phyloP scores from a whole-genome alignment of 139 green algal genomes.

The Zygnema circumcarinatum region DNA sequence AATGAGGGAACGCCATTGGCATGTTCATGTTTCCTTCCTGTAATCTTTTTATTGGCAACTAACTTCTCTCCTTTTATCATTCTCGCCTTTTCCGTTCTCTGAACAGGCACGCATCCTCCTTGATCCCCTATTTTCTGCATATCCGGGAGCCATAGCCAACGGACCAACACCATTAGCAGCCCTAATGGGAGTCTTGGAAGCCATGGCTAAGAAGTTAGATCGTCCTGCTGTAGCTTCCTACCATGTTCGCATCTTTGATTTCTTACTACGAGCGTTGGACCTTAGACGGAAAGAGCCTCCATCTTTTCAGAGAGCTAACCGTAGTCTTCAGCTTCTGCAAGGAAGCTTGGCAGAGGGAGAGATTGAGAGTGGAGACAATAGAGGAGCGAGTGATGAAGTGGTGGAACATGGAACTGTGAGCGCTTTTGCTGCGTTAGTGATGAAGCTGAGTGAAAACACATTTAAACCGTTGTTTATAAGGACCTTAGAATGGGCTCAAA shows the following conservation, averaged over 20 bases:
- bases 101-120: constrained; percentile 74
- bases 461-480: constrained; percentile 93
- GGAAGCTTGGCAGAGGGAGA: background rate
- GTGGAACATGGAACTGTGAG: constrained; percentile 56
- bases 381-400: background rate
- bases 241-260: constrained; percentile 70
- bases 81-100: background rate
- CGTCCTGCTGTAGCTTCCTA: constrained; percentile 65
- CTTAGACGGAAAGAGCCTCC: constrained; percentile 67
- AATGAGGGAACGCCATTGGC: too few species aligned
- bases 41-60: too few species aligned
- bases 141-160: constrained; percentile 44
- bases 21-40: too few species aligned
- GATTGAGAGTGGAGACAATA: background rate
- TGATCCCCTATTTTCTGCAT: constrained; percentile 67
- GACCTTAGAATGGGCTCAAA: constrained; percentile 81
- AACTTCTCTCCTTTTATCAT: too few species aligned
- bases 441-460: constrained; percentile 87
- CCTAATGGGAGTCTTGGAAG: constrained; percentile 61
- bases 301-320: constrained; percentile 16
- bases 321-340: background rate
- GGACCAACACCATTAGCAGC: constrained; percentile 16
- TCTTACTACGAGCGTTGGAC: constrained; percentile 81
- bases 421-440: constrained; percentile 74
- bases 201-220: constrained; percentile 68